These are phyloP conservation scores for Vaccinium myrtillus DNA, from an alignment of 148 eudicot genomes.

Conservation along the genomic window DNA sequence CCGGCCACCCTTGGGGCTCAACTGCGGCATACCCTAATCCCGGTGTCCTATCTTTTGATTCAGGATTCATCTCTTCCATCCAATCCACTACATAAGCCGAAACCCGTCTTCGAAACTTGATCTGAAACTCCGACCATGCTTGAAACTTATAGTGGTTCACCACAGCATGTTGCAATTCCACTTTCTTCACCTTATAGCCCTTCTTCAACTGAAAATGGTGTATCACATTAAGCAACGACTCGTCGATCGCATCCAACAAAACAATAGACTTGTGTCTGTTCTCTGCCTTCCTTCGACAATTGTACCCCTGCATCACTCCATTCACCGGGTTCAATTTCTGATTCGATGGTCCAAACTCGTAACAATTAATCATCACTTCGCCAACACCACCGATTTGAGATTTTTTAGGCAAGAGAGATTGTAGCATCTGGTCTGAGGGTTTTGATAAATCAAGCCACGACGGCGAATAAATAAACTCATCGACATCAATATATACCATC, in stretches of 20 bases:
- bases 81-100: conserved; percentile 84
- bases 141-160: conserved; percentile 86
- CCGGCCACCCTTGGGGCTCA: conserved; percentile 61
- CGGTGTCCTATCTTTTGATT: conserved; percentile 68
- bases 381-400: conserved; percentile 22
- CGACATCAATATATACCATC: conserved; percentile 60
- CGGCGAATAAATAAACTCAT: conserved; percentile 61
- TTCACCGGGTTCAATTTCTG: conserved; percentile 39
- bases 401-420: conserved; percentile 15
- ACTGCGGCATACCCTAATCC: conserved; percentile 59
- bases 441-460: conserved; percentile 28
- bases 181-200: conserved; percentile 32
- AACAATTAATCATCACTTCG: conserved; percentile 45
- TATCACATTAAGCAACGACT: conserved; percentile 57
- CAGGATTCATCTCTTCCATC: conserved; percentile 38
- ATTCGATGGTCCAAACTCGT: conserved; percentile 78
- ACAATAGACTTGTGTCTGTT: conserved; percentile 76
- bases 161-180: conserved; percentile 26
- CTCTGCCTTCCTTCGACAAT: conserved; percentile 40
- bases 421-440: conserved; percentile 30
- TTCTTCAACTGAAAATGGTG: conserved; percentile 61
- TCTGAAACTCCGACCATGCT: conserved; percentile 80
- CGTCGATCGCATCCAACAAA: conserved; percentile 40
- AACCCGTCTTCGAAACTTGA: conserved; percentile 71
- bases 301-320: conserved; percentile 81